phyloP scores from a whole-genome alignment of 2,329 filamentous ascomycete genomes.

The Plectosphaerella sp. region DNA sequence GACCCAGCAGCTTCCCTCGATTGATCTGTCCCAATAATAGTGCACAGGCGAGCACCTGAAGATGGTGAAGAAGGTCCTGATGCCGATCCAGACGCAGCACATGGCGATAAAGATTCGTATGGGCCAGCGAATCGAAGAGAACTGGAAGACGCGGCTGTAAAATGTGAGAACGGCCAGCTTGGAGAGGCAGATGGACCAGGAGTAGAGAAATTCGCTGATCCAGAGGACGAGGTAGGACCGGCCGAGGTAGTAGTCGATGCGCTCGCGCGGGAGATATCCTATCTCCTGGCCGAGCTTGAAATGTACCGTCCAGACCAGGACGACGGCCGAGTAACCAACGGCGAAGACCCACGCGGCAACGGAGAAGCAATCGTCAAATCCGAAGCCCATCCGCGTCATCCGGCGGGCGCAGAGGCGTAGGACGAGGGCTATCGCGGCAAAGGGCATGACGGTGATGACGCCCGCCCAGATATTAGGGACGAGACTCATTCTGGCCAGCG shows the following conservation, averaged over 20 bases:
- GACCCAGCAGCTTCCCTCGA: conserved; percentile 22
- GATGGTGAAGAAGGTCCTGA: conserved; percentile 23
- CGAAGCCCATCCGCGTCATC: conserved; percentile 15
- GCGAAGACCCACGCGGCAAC: not conserved
- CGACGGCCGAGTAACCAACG: not conserved
- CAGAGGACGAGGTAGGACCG: conserved; percentile 17
- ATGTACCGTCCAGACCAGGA: not conserved
- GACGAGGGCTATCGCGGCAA: conserved; percentile 11
- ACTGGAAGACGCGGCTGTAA: conserved; percentile 24
- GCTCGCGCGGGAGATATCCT: not conserved
- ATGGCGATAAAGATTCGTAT: conserved; percentile 19
- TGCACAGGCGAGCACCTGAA: conserved; percentile 27
- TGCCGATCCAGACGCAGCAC: conserved; percentile 19
- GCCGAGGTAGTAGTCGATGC: conserved; percentile 4
- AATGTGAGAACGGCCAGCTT: conserved; percentile 23
- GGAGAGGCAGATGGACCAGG: conserved; percentile 19
- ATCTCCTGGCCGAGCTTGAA: not conserved
- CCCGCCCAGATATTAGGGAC: conserved; percentile 16
- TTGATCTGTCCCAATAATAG: conserved; percentile 23
- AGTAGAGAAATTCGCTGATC: conserved; percentile 20
- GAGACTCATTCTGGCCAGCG: conserved; percentile 2
- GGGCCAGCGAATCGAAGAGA: conserved; percentile 19
- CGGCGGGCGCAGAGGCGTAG: conserved; percentile 14
- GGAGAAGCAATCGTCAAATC: conserved; percentile 15
- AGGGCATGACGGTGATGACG: conserved; percentile 13